Evolutionary conservation across 805 yeast genomes (phyloP).

Genomic region (Myxozyma kluyveri): DNA sequence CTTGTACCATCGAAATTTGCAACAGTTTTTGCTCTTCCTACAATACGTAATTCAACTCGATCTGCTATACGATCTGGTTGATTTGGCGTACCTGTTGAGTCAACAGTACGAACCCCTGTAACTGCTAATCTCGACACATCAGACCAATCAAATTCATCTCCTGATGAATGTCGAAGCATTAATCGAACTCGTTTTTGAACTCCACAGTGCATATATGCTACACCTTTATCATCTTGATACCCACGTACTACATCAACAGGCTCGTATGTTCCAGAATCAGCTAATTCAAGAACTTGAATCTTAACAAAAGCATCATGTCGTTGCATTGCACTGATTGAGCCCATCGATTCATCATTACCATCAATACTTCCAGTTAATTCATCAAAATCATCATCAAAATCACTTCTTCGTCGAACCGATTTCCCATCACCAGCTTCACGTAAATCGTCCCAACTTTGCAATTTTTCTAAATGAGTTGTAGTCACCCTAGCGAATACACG

Average conservation of each 20-base stretch:
- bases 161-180: constrained; percentile 25
- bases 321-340: neutral
- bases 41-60: constrained; percentile 17
- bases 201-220: constrained; percentile 17
- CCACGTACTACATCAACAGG: constrained; percentile 19
- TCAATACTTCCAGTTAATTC: neutral
- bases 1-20: constrained; percentile 31
- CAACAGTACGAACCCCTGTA: constrained; percentile 11
- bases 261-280: constrained; percentile 25
- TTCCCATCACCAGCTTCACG: constrained; percentile 11
- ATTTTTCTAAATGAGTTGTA: constrained; percentile 26
- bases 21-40: constrained; percentile 20
- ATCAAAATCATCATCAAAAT: neutral
- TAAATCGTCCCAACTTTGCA: constrained; percentile 33
- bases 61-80: constrained; percentile 12
- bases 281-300: constrained; percentile 22
- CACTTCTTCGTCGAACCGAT: neutral
- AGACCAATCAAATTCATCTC: constrained; percentile 26
- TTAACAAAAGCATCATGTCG: constrained; percentile 26
- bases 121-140: constrained; percentile 16
- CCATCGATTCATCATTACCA: neutral
- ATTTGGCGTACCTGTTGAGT: neutral
- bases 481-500: constrained; percentile 25
- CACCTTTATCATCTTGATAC: constrained; percentile 17
- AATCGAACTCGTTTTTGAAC: constrained; percentile 25